A percentile compares a stretch with the other conserved stretches of the same genome.
These are phyloP conservation scores for Zygoascus ofunaensis DNA, from an alignment of 805 yeast species.

Conservation along the genomic window DNA sequence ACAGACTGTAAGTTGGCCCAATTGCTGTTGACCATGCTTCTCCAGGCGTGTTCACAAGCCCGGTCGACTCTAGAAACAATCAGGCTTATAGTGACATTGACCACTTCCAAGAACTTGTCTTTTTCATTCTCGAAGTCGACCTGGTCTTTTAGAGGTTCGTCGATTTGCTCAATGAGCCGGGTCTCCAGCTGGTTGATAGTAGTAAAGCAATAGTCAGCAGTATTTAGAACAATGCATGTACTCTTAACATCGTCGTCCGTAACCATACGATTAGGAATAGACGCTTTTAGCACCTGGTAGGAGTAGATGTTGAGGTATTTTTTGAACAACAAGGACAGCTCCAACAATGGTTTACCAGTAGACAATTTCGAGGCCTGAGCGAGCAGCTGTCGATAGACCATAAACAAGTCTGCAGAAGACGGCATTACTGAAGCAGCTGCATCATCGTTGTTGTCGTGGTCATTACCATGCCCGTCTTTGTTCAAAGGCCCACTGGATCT, in stretches of 20 bases:
- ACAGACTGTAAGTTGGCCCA: slow-evolving; percentile 62
- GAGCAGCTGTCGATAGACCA: slow-evolving; percentile 62
- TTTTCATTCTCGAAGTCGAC: slow-evolving; percentile 46
- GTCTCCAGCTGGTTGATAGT: slow-evolving; percentile 74
- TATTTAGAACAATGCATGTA: slow-evolving; percentile 65
- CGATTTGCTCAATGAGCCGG: slow-evolving; percentile 38
- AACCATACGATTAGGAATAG: slow-evolving; percentile 39
- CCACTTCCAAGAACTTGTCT: slow-evolving; percentile 46
- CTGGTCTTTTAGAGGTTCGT: slow-evolving; percentile 35
- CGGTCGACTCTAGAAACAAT: slow-evolving; percentile 49
- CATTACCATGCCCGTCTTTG: slow-evolving; percentile 30
- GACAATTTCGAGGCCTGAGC: slow-evolving; percentile 58
- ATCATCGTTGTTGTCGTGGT: slow-evolving; percentile 15
- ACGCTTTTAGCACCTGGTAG: slow-evolving; percentile 39
- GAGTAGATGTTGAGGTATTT: slow-evolving; percentile 57
- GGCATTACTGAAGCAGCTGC: slow-evolving; percentile 56
- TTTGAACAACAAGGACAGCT: slow-evolving; percentile 51
- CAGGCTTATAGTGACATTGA: slow-evolving; percentile 47
- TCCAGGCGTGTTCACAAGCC: slow-evolving; percentile 66
- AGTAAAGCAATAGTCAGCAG: slow-evolving; percentile 79
- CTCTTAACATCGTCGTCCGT: slow-evolving; percentile 53
- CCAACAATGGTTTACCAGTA: slow-evolving; percentile 35
- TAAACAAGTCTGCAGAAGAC: slow-evolving; percentile 81
- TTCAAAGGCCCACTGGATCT: slow-evolving; percentile 36
- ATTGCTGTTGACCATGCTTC: slow-evolving; percentile 69